These are phyloP conservation scores for Penicillium mononematosum DNA, from an alignment of 495 filamentous ascomycete species.

Conservation along the genomic window DNA sequence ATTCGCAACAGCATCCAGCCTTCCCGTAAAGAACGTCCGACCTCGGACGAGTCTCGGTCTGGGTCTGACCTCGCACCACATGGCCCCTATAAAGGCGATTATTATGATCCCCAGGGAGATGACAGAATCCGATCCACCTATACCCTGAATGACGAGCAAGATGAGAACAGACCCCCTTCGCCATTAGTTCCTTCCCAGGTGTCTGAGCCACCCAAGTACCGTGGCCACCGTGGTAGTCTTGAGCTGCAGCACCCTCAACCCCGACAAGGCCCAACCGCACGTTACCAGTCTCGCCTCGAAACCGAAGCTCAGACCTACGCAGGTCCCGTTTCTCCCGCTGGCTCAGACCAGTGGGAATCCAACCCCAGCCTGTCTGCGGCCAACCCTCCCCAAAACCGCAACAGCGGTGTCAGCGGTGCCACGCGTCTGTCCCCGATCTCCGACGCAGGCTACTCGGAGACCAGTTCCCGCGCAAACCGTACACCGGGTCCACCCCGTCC, in stretches of 20 bases:
- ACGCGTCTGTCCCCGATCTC: conserved; percentile 52
- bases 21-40: conserved; percentile 49
- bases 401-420: conserved; percentile 39
- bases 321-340: conserved; percentile 60
- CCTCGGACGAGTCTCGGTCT: conserved; percentile 64
- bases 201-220: conserved; percentile 87
- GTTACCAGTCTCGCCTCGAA: conserved; percentile 79
- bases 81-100: conserved; percentile 60
- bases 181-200: conserved; percentile 61
- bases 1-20: conserved; percentile 52
- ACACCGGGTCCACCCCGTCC: conserved; percentile 48
- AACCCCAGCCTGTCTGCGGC: conserved; percentile 50
- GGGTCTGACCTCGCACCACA: conserved; percentile 60
- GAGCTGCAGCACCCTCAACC: conserved; percentile 91
- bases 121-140: conserved; percentile 71
- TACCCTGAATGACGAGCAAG: conserved; percentile 51
- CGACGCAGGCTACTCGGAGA: conserved; percentile 50
- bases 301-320: conserved; percentile 71
- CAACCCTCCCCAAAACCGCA: conserved; percentile 40
- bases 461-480: conserved; percentile 30
- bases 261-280: conserved; percentile 74
- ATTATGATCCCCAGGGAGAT: conserved; percentile 62
- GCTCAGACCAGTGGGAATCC: conserved; percentile 70
- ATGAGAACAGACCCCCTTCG: conserved; percentile 56
- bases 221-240: conserved; percentile 83